phyloP scores from a whole-genome alignment of 2,329 filamentous ascomycete genomes.

The Aphanoascus verrucosus region DNA sequence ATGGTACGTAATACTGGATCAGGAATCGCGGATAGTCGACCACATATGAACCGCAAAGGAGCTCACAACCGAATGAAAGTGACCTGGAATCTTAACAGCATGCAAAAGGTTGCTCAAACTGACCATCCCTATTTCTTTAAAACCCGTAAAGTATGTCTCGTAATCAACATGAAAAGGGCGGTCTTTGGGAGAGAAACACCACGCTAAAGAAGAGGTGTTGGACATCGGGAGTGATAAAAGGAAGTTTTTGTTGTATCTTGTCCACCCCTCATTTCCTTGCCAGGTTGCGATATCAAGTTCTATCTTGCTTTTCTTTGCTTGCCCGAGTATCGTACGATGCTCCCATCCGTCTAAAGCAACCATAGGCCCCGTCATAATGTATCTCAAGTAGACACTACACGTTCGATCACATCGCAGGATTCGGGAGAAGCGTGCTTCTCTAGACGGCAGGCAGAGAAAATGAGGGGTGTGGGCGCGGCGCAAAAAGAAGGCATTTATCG shows the following conservation, averaged over 20 bases:
- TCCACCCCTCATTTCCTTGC: conserved; percentile 3
- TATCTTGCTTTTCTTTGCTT: background rate
- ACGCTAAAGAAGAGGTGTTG: background rate
- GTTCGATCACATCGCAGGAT: background rate
- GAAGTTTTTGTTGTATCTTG: background rate
- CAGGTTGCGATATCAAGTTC: background rate
- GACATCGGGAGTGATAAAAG: background rate
- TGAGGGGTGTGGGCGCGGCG: conserved; percentile 1
- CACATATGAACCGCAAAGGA: background rate
- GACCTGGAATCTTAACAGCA: background rate
- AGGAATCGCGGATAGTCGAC: no score
- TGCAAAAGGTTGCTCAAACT: conserved; percentile 5
- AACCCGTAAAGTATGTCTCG: conserved; percentile 8
- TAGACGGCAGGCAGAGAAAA: background rate
- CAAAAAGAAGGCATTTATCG: conserved; percentile 10
- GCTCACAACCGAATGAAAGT: background rate
- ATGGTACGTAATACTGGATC: no score
- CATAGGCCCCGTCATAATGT: background rate
- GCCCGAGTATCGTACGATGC: background rate
- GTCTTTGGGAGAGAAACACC: background rate
- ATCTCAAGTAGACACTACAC: background rate
- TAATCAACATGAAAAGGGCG: conserved; percentile 7
- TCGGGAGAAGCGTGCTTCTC: background rate
- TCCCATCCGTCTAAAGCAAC: background rate
- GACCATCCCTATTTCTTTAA: conserved; percentile 4